Evolutionary conservation across 2,329 filamentous ascomycete species (phyloP).

Genomic region (Talaromyces verruculosus): DNA sequence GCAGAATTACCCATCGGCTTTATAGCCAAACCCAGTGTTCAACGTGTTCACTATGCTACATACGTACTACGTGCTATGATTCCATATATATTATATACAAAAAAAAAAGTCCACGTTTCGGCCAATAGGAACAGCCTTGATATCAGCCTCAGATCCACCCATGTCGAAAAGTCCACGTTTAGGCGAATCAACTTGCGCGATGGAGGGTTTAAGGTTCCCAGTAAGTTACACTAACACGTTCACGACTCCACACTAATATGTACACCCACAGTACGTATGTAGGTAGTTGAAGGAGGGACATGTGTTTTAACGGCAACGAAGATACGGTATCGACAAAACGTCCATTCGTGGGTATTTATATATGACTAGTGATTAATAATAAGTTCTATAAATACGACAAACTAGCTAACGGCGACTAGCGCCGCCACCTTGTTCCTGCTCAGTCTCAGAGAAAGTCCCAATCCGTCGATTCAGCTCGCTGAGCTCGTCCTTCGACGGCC

Average conservation of each 20-base stretch:
- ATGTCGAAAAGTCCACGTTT: neutral
- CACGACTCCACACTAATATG: neutral
- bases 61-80: neutral
- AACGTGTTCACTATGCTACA: neutral
- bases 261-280: too few relatives aligned
- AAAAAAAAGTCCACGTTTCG: neutral
- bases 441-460: constrained; percentile 14
- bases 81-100: too few relatives aligned
- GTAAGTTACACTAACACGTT: neutral
- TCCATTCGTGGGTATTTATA: neutral
- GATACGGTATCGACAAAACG: neutral
- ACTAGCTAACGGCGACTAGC: neutral
- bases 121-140: neutral
- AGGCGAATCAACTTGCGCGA: neutral
- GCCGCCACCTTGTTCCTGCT: neutral
- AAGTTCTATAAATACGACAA: neutral
- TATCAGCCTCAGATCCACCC: neutral
- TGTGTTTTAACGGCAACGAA: neutral
- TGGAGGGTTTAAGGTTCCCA: too few relatives aligned
- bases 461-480: constrained; percentile 21
- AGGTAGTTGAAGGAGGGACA: neutral
- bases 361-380: neutral
- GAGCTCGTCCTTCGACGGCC: constrained; percentile 19
- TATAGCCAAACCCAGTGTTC: neutral
- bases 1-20: neutral